Conservation (phyloP, 2,329 filamentous ascomycete genomes). For the Hypoxylon sp. region DNA sequence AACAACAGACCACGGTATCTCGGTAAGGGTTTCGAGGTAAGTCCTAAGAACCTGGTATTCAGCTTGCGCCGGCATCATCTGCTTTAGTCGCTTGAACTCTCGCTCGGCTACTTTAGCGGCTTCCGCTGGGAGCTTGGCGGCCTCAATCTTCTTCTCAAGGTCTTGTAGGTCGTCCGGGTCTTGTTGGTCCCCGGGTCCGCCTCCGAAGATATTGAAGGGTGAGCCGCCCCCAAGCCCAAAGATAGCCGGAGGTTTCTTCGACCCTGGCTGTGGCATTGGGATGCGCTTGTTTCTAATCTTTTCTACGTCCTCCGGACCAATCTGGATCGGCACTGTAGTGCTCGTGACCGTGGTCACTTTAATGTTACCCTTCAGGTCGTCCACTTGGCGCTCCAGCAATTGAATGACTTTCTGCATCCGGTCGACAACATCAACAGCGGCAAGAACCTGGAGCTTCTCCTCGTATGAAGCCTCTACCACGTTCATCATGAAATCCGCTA, state of each 20-base stretch:
- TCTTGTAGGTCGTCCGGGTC: constrained; percentile 92
- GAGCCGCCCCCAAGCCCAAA: constrained; percentile 21
- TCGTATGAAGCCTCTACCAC: constrained; percentile 88
- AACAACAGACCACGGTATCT: constrained; percentile 89
- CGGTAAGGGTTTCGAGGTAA: constrained; percentile 91
- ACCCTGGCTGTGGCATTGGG: constrained; percentile 44
- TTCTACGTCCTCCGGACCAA: constrained; percentile 67
- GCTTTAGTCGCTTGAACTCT: constrained; percentile 87
- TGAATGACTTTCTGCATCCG: constrained; percentile 86
- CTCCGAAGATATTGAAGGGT: constrained; percentile 57
- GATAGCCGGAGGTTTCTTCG: constrained; percentile 40
- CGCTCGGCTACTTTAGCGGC: constrained; percentile 91
- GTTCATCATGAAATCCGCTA: constrained; percentile 98
- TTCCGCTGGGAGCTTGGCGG: constrained; percentile 83
- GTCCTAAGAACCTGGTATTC: constrained; percentile 95
- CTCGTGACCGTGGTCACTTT: constrained; percentile 83
- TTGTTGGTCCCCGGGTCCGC: constrained; percentile 73
- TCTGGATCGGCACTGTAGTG: constrained; percentile 69
- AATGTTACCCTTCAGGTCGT: constrained; percentile 85
- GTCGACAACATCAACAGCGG: constrained; percentile 81
- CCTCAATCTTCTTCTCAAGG: constrained; percentile 86
- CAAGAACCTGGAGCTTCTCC: constrained; percentile 88
- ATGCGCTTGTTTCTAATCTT: constrained; percentile 60
- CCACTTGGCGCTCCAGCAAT: constrained; percentile 83
- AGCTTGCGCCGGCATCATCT: constrained; percentile 96